phyloP scores from a whole-genome alignment of 2,329 filamentous ascomycete genomes.

The Cladosporium phlei region DNA sequence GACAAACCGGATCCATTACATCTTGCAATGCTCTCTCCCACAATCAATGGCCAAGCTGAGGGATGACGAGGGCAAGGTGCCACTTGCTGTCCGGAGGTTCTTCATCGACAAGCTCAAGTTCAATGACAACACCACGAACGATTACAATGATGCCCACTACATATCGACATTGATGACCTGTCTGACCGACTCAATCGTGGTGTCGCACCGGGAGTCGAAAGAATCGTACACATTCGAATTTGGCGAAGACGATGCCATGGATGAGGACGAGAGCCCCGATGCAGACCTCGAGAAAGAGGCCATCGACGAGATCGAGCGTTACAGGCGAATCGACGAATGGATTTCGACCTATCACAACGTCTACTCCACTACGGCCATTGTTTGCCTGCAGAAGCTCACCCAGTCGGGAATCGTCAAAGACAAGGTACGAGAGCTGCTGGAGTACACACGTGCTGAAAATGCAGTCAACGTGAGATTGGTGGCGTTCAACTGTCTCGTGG shows the following conservation, averaged over 20 bases:
- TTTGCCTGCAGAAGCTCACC: slow-evolving; percentile 54
- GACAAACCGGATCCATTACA: slow-evolving; percentile 76
- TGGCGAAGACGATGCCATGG: slow-evolving; percentile 44
- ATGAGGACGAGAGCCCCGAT: slow-evolving; percentile 47
- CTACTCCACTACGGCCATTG: slow-evolving; percentile 57
- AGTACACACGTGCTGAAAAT: slow-evolving; percentile 57
- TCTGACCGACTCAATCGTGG: slow-evolving; percentile 52
- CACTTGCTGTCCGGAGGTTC: slow-evolving; percentile 72
- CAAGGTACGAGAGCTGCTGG: slow-evolving; percentile 54
- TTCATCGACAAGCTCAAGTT: slow-evolving; percentile 84
- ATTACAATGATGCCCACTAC: slow-evolving; percentile 83
- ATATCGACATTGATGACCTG: slow-evolving; percentile 71
- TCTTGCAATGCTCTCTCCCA: slow-evolving; percentile 78
- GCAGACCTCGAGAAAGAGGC: slow-evolving; percentile 52
- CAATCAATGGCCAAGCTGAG: slow-evolving; percentile 74
- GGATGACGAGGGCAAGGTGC: slow-evolving; percentile 69
- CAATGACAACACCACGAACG: slow-evolving; percentile 91
- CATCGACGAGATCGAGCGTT: slow-evolving; percentile 58
- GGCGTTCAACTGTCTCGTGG: slow-evolving; percentile 55
- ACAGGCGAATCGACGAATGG: slow-evolving; percentile 63
- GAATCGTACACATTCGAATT: slow-evolving; percentile 34
- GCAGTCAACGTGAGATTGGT: slow-evolving; percentile 56
- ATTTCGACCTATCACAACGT: slow-evolving; percentile 62
- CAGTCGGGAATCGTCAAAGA: slow-evolving; percentile 49
- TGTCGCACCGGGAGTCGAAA: slow-evolving; percentile 27